Evolutionary conservation across 805 yeast species (phyloP).

Genomic region (Ogataea allantospora): DNA sequence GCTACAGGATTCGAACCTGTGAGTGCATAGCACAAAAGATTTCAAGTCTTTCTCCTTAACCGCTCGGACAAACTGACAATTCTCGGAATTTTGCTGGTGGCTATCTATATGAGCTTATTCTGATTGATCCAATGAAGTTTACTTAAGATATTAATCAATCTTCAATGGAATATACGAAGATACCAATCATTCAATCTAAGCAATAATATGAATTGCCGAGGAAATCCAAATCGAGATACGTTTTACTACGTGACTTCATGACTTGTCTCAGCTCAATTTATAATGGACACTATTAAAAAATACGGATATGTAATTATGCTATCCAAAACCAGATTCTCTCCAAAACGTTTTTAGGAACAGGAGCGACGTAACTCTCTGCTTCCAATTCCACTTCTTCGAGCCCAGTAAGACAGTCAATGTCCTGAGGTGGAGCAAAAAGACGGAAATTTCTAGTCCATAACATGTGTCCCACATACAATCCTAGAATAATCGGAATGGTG

Average conservation of each 20-base stretch:
- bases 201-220: no score
- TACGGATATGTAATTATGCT: conserved; percentile 2
- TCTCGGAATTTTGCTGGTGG: background rate
- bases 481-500: conserved; percentile 56
- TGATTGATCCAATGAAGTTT: no score
- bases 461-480: conserved; percentile 59
- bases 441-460: conserved; percentile 42
- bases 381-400: conserved; percentile 59
- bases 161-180: no score
- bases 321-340: conserved; percentile 50
- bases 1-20: conserved; percentile 62
- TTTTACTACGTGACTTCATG: no score
- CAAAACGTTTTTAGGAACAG: conserved; percentile 39
- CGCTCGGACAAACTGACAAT: conserved; percentile 47
- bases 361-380: conserved; percentile 38
- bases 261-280: no score
- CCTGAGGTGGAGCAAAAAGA: conserved; percentile 51
- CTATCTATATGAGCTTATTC: background rate
- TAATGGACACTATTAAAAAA: background rate
- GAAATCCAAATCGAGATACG: no score
- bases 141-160: no score
- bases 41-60: conserved; percentile 58
- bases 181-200: no score
- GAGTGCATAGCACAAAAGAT: conserved; percentile 63
- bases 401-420: conserved; percentile 61